These are phyloP conservation scores for Kalanchoe fedtschenkoi DNA, from an alignment of 164 flowering plant genomes.

Conservation along the genomic window DNA sequence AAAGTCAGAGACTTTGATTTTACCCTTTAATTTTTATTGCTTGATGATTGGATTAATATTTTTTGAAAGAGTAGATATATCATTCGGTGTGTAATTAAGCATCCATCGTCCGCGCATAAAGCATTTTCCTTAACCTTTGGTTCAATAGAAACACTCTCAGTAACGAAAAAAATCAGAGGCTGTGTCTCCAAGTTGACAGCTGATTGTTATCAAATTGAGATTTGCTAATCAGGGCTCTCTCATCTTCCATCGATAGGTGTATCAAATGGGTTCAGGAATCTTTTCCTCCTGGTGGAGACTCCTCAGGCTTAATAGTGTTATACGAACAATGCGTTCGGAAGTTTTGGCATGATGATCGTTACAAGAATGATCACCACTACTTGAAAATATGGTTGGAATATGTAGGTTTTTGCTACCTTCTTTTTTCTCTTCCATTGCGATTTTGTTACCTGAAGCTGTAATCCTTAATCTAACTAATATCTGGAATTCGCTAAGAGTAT, in stretches of 20 bases:
- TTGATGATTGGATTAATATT: too few species aligned
- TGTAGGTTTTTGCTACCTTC: constrained; percentile 30
- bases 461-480: background rate
- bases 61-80: too few species aligned
- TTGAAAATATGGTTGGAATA: constrained; percentile 95
- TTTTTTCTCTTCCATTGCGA: background rate
- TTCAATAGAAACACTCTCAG: background rate
- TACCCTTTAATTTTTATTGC: too few species aligned
- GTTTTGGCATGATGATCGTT: constrained; percentile 72
- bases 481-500: background rate
- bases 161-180: background rate
- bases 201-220: background rate
- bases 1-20: too few species aligned
- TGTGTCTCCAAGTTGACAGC: background rate
- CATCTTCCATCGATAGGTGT: constrained; percentile 41
- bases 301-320: constrained; percentile 68
- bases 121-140: too few species aligned
- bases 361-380: constrained; percentile 82
- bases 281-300: constrained; percentile 85
- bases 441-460: background rate
- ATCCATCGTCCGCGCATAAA: too few species aligned
- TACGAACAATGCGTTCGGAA: constrained; percentile 90
- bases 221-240: background rate
- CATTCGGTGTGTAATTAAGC: too few species aligned
- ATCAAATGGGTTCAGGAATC: constrained; percentile 96